A percentile compares a stretch with the other conserved stretches of the same genome.
Evolutionary conservation across 257 asterid species (phyloP).

Genomic region (Petrea volubilis): DNA sequence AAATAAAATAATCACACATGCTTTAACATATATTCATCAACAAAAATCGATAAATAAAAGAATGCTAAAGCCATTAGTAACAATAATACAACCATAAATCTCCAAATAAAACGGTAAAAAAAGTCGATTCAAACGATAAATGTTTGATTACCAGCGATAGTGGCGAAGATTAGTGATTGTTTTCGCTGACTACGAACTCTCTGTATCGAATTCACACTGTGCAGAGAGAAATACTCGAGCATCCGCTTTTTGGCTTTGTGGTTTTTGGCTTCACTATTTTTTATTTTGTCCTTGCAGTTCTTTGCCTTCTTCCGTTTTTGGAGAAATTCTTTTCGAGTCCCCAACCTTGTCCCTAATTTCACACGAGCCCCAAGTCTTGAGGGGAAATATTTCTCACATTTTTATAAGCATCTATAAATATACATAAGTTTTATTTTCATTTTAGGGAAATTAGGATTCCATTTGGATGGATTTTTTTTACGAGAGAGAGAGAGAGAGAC

Average conservation of each 20-base stretch:
- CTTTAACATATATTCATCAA: background rate
- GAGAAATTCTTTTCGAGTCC: background rate
- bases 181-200: background rate
- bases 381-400: background rate
- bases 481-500: too few relatives aligned
- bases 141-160: background rate
- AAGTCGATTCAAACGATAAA: background rate
- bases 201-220: background rate
- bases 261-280: background rate
- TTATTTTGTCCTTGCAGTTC: background rate
- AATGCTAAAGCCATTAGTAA: background rate
- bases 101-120: background rate
- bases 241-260: background rate
- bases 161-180: background rate
- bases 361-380: background rate
- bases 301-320: background rate
- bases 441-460: too few relatives aligned
- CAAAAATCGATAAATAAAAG: background rate
- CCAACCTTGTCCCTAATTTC: background rate
- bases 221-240: background rate
- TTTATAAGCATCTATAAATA: background rate
- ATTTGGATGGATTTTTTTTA: too few relatives aligned
- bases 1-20: background rate
- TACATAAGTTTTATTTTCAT: too few relatives aligned
- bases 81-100: background rate